Evolutionary conservation across 1,139 yeast genomes (phyloP), one percentile per base, ranked within the genome.

Genomic region (Wickerhamomyces sp.): DNA sequence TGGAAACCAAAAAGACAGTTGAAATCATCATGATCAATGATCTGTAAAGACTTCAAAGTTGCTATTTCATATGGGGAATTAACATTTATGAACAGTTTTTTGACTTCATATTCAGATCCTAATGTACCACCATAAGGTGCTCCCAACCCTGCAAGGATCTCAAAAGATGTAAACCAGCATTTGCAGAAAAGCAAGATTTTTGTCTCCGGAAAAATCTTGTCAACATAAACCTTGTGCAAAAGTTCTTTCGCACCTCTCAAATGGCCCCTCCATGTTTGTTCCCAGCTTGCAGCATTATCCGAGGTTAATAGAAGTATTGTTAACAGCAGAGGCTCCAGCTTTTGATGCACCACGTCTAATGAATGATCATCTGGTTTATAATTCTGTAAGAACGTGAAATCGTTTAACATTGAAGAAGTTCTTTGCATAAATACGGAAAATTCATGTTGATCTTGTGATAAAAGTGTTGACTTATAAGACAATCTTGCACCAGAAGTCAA

Each of bases 231-330:
- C 45, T 77, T 78, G 36, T 80, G 61, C 27, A 79, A 61, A 18
- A 83, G 60, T 46, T 81, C 88, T 46, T 81, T 81, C 1, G 88
- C 90, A n/a, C 89, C 90, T 48, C 74, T 68, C 31, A 83, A 63
- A 63, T 83, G 90, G 0, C 88, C 82, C 44, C 90, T 65, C 92
- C 90, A 83, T 48, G 78, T 77, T 44, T 81, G 85, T 36, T 63
- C 61, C 60, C 75, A 74, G 1, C 78, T 67, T 12, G 82, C 68
- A 0, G 89, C 88, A 54, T 83, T 80, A 38, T 82, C 83, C 38
- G 86, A 73, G 0, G 90, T 81, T 30, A 83, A 61, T 29, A 83
- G 59, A 16, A 83, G 65, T 0, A 81, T 85, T 0, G 90, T 82
- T 20, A 83, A 55, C 13, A 82, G 65, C 27, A 83, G 76, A 0